Evolutionary conservation across 257 asterid species (phyloP).

Genomic region (Lycium ferocissimum): DNA sequence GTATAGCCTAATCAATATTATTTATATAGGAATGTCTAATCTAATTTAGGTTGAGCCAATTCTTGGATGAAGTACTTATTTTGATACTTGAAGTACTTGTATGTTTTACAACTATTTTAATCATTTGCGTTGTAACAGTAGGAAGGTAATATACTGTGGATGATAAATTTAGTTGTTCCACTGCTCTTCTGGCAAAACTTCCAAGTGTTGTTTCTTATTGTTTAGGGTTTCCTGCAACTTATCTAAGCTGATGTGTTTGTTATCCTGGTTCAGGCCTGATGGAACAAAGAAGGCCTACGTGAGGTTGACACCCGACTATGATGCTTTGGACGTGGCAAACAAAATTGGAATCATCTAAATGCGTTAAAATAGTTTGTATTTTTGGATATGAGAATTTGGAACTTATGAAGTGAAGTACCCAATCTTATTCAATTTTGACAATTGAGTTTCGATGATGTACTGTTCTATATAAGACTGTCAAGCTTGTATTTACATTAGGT

Average conservation of each 20-base stretch:
- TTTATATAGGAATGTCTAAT: neutral
- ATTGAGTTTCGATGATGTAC: neutral
- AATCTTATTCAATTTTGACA: neutral
- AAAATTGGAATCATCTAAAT: slow-evolving; percentile 54
- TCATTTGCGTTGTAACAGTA: neutral
- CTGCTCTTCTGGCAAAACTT: neutral
- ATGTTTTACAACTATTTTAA: neutral
- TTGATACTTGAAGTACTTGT: neutral
- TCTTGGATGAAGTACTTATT: neutral
- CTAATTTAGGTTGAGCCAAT: neutral
- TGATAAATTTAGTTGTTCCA: neutral
- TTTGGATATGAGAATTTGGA: neutral
- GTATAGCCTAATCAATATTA: neutral
- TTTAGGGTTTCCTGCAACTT: neutral
- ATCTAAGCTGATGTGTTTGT: neutral
- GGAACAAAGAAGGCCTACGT: slow-evolving; percentile 71
- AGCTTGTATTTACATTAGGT: neutral
- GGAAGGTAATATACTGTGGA: neutral
- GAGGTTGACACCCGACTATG: slow-evolving; percentile 57
- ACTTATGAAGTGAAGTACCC: neutral
- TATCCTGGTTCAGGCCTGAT: slow-evolving; percentile 52
- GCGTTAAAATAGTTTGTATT: neutral
- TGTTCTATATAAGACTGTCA: neutral
- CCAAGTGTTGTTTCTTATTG: neutral
- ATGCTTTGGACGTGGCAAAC: slow-evolving; percentile 65